Conservation (phyloP, 495 filamentous ascomycete genomes). For the Aspergillus coremiiformis region DNA sequence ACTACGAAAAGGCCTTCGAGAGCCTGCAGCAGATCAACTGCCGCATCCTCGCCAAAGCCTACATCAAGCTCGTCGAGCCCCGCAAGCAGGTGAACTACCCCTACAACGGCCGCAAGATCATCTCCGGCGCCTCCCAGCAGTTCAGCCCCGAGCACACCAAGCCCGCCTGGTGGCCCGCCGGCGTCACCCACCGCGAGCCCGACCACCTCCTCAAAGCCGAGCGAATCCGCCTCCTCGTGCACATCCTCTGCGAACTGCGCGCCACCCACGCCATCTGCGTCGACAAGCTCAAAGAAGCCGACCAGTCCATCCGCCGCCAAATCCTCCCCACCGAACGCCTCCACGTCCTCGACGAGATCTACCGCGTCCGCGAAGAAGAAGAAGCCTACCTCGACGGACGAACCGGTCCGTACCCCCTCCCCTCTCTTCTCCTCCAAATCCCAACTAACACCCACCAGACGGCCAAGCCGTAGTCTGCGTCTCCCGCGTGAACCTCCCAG, state of each 20-base stretch:
- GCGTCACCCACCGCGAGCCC: slow-evolving; percentile 64
- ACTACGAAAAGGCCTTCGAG: slow-evolving; percentile 57
- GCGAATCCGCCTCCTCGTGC: slow-evolving; percentile 50
- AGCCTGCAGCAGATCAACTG: slow-evolving; percentile 66
- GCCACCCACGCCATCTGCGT: slow-evolving; percentile 31
- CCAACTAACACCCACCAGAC: slow-evolving; percentile 6
- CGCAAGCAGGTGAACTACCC: slow-evolving; percentile 79
- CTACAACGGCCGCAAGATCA: slow-evolving; percentile 55
- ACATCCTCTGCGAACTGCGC: slow-evolving; percentile 47
- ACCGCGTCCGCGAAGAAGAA: slow-evolving; percentile 54
- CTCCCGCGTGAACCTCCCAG: slow-evolving; percentile 29
- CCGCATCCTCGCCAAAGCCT: slow-evolving; percentile 61
- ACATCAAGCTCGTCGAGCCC: slow-evolving; percentile 72
- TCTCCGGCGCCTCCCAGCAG: slow-evolving; percentile 28
- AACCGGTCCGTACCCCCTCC: slow-evolving; percentile 39
- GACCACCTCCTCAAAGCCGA: slow-evolving; percentile 70
- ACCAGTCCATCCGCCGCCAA: slow-evolving; percentile 38
- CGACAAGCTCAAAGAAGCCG: slow-evolving; percentile 31
- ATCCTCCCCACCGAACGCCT: slow-evolving; percentile 32
- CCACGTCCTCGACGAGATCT: slow-evolving; percentile 54
- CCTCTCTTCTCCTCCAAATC: neutral
- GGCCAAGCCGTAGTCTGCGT: slow-evolving; percentile 20
- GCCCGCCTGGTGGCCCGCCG: slow-evolving; percentile 73
- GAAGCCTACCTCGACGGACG: slow-evolving; percentile 50
- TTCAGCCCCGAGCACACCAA: slow-evolving; percentile 36